Evolutionary conservation across 306 rosid species (phyloP), one percentile per base, ranked within the genome.

Genomic region (Purshia tridentata): DNA sequence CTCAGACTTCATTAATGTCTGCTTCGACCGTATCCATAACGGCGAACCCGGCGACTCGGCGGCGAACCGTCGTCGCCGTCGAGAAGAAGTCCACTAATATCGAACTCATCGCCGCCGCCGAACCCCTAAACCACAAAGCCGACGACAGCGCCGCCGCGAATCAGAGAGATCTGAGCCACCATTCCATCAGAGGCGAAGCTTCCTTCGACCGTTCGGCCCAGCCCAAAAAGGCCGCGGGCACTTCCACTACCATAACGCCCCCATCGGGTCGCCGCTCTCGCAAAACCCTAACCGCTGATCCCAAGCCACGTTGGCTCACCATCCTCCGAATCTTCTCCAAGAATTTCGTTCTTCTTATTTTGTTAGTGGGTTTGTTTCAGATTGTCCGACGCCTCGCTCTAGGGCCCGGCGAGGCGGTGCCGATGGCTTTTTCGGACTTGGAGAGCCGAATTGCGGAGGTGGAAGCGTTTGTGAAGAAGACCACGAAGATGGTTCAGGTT

Each of bases 11-110:
- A 45, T 12, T 15, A 81, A 95, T 95, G 99, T 91, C 99, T 77
- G 97, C 99, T 77, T 91, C 99, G 79, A 90, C 97, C 52, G 91
- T 90, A 13, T 91, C 99, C 8, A 88, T 92, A 54, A 87, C 98
- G 84, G 88, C 97, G 65, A 90, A 83, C 77, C 97, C 98, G 77
- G 81, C 86, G 67, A 50, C 90, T 41, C 96, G 99, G 61, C 91
- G 98, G 74, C 85, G 97, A n/a, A 78, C 97, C 0, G 92, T 88
- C 3, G 74, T 86, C 63, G 73, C 69, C 20, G 37, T 81, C 75
- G 96, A 91, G 37, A 89, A 77, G 75, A 88, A 81, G 77, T 55
- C 88, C 2, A 69, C 82, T n/a, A 85, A 65, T 78, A 60, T 91
- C 35, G 98, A 91, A 67, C 69, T 95, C 35, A 29, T 29, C 61